Evolutionary conservation across 108 stramenopile species (phyloP).

Genomic region (Pelagomonas calceolata): DNA sequence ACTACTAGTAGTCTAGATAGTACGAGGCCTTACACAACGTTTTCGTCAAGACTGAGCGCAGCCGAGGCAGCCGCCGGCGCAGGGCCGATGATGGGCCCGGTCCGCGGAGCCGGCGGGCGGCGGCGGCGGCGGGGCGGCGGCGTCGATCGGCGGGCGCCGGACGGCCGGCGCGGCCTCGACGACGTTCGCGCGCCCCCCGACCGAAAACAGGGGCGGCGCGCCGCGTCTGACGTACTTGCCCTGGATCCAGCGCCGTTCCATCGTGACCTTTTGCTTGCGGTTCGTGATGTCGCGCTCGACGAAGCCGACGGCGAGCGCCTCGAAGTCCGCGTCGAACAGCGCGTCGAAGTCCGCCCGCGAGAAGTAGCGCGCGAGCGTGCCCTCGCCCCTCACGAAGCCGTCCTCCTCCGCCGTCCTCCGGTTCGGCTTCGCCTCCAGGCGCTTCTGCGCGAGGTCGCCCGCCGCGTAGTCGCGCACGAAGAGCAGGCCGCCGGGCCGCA

Average conservation of each 20-base stretch:
- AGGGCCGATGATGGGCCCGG: too few relatives aligned
- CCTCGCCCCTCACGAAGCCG: not conserved
- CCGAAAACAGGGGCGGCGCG: too few relatives aligned
- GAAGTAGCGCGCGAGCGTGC: not conserved
- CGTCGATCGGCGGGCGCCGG: too few relatives aligned
- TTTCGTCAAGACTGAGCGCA: too few relatives aligned
- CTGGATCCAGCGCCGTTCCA: not conserved
- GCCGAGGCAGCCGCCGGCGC: too few relatives aligned
- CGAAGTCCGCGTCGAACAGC: not conserved
- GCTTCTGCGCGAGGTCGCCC: not conserved
- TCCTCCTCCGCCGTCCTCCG: not conserved
- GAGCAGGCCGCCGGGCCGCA: not conserved
- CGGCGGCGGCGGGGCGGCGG: too few relatives aligned
- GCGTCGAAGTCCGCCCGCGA: not conserved
- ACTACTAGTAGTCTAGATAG: too few relatives aligned
- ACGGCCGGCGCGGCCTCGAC: too few relatives aligned
- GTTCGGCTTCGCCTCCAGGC: not conserved
- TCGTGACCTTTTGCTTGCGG: not conserved
- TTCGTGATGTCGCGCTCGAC: conserved; percentile 1
- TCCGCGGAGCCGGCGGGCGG: too few relatives aligned
- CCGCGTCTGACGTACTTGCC: not conserved
- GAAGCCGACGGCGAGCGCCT: not conserved
- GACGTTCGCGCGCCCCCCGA: too few relatives aligned
- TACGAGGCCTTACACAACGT: too few relatives aligned
- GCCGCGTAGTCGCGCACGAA: not conserved